Conservation (phyloP, 208 protist genomes). For the Crithidia bombi region DNA sequence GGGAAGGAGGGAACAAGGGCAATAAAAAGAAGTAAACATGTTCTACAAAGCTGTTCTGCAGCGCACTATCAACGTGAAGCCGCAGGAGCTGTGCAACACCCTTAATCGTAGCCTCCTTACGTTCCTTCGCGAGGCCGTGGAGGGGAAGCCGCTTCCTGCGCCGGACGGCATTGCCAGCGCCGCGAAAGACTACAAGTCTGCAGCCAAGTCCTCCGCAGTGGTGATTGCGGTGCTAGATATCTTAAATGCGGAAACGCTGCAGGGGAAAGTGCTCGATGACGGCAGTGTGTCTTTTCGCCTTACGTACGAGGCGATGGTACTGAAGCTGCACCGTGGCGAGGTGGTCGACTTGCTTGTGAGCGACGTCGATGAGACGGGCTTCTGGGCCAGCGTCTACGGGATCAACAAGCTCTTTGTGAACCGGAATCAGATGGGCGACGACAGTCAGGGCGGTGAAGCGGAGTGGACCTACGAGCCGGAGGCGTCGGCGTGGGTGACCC, state of each 20-base stretch:
- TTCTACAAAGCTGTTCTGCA: constrained; percentile 85
- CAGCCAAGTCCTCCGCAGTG: constrained; percentile 70
- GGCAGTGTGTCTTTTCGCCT: constrained; percentile 79
- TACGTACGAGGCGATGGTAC: constrained; percentile 81
- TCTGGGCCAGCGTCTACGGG: constrained; percentile 77
- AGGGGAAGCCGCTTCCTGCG: constrained; percentile 68
- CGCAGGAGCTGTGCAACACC: constrained; percentile 60
- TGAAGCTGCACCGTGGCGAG: constrained; percentile 86
- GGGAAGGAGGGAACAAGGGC: too few relatives aligned
- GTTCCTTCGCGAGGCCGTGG: constrained; percentile 76
- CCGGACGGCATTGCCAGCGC: constrained; percentile 47
- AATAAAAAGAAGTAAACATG: too few relatives aligned
- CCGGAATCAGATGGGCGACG: constrained; percentile 64
- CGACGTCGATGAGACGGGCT: constrained; percentile 72
- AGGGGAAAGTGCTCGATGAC: constrained; percentile 82
- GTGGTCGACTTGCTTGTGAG: constrained; percentile 81
- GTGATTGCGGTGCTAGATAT: constrained; percentile 87
- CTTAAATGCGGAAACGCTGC: constrained; percentile 62
- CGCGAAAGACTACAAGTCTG: constrained; percentile 36
- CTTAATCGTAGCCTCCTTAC: constrained; percentile 70
- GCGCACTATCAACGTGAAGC: constrained; percentile 72
- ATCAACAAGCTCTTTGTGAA: constrained; percentile 80
- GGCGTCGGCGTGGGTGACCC: constrained; percentile 65
- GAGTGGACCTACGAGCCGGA: constrained; percentile 79
- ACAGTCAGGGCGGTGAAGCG: constrained; percentile 12